A percentile compares a stretch with the other conserved stretches of the same genome.
phyloP scores from a whole-genome alignment of 305 asterid genomes.

The Fraxinus albicans region DNA sequence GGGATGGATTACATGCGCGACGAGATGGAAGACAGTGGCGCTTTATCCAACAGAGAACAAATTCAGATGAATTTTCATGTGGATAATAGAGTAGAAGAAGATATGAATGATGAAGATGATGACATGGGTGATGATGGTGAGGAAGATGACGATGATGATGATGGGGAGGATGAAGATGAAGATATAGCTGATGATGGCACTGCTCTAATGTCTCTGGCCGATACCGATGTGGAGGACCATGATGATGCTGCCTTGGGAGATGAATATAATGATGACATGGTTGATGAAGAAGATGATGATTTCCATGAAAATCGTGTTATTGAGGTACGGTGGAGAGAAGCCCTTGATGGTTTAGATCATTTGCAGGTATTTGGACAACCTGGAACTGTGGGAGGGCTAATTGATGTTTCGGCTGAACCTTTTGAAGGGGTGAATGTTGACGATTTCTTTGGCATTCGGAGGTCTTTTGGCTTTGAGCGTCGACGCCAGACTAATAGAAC shows the following conservation, averaged over 20 bases:
- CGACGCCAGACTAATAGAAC: slow-evolving; percentile 87
- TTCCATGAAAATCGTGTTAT: slow-evolving; percentile 95
- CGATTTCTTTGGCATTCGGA: slow-evolving; percentile 88
- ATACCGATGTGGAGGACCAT: slow-evolving; percentile 96
- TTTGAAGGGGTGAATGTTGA: slow-evolving; percentile 97
- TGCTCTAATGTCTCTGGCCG: slow-evolving; percentile 95
- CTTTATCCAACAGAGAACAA: slow-evolving; percentile 64
- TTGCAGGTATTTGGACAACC: slow-evolving; percentile 95
- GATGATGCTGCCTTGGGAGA: slow-evolving; percentile 93
- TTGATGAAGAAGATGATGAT: slow-evolving; percentile 98
- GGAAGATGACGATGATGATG: slow-evolving; percentile 79
- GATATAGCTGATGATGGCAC: slow-evolving; percentile 92
- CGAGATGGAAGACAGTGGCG: slow-evolving; percentile 80
- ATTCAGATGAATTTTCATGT: slow-evolving; percentile 82
- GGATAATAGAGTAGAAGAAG: slow-evolving; percentile 80
- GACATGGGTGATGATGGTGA: slow-evolving; percentile 95
- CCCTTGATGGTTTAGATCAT: slow-evolving; percentile 95
- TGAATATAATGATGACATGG: slow-evolving; percentile 94
- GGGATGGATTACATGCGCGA: slow-evolving; percentile 83
- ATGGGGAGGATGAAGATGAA: slow-evolving; percentile 93
- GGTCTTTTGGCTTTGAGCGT: slow-evolving; percentile 90
- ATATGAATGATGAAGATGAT: slow-evolving; percentile 95
- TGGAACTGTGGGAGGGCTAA: slow-evolving; percentile 81
- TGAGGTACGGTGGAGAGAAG: slow-evolving; percentile 99
- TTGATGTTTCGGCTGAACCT: slow-evolving; percentile 92